These are phyloP conservation scores for Sextonia rubra DNA, from an alignment of 164 flowering plant genomes.

Conservation along the genomic window DNA sequence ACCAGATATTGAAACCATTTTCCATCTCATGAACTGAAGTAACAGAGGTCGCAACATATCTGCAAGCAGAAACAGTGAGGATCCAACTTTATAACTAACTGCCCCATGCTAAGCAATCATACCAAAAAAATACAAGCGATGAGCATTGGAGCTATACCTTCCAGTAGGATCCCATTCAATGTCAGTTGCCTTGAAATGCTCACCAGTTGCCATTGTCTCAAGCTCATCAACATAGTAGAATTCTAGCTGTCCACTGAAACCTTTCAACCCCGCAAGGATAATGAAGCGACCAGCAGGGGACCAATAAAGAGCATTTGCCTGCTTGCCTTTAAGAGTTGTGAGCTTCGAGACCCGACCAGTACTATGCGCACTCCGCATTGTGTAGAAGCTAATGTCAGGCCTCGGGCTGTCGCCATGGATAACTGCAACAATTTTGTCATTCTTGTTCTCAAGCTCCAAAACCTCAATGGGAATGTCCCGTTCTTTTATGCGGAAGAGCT, in stretches of 20 bases:
- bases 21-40: constrained; percentile 99
- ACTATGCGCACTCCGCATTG: constrained; percentile 55
- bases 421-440: constrained; percentile 90
- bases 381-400: constrained; percentile 65
- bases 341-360: constrained; percentile 76
- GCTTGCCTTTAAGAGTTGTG: constrained; percentile 83
- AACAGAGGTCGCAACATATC: constrained; percentile 91
- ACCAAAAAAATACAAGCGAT: too few species aligned
- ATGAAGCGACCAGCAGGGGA: constrained; percentile 84
- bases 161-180: too few species aligned
- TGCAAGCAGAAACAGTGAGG: constrained; percentile 21
- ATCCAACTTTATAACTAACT: background rate
- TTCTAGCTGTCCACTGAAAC: constrained; percentile 87
- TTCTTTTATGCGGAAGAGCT: constrained; percentile 92
- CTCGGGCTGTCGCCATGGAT: constrained; percentile 89
- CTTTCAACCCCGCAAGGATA: constrained; percentile 85
- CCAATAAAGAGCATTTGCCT: constrained; percentile 97
- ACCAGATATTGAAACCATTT: constrained; percentile 94
- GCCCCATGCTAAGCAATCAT: too few species aligned
- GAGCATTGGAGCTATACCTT: too few species aligned
- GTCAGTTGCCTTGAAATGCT: too few species aligned
- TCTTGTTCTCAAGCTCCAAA: constrained; percentile 95
- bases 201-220: constrained; percentile 89
- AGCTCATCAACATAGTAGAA: constrained; percentile 95
- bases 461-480: constrained; percentile 96